These are phyloP conservation scores for Kodamaea leandrae DNA, from an alignment of 805 yeast genomes.

Conservation along the genomic window DNA sequence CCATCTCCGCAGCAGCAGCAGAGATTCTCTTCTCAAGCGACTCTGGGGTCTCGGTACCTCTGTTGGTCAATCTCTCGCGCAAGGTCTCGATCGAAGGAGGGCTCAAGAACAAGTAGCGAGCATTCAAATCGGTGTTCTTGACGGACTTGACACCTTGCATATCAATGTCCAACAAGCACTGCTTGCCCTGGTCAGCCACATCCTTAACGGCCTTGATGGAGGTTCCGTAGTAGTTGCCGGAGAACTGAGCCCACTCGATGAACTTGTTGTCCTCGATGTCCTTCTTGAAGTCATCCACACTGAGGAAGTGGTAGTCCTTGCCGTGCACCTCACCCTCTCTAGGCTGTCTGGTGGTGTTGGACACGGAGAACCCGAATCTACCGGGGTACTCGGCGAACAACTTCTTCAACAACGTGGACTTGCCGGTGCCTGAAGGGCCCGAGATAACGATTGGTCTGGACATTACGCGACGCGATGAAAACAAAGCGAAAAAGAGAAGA, in stretches of 20 bases:
- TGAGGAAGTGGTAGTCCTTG: constrained; percentile 81
- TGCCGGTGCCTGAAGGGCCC: constrained; percentile 97
- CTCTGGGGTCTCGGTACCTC: constrained; percentile 95
- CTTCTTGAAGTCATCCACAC: constrained; percentile 74
- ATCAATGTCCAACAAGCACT: constrained; percentile 93
- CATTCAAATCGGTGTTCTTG: constrained; percentile 76
- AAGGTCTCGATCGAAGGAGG: constrained; percentile 89
- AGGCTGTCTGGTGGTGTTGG: constrained; percentile 89
- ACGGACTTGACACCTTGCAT: constrained; percentile 98
- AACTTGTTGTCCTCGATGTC: constrained; percentile 74
- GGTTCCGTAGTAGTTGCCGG: constrained; percentile 97
- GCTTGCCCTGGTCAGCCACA: constrained; percentile 61
- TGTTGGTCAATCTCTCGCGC: constrained; percentile 68
- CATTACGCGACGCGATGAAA: constrained; percentile 14
- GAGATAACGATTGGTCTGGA: constrained; percentile 88
- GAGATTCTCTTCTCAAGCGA: constrained; percentile 76
- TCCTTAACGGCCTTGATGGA: constrained; percentile 80
- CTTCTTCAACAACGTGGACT: constrained; percentile 87
- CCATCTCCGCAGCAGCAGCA: constrained; percentile 88
- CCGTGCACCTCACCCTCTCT: constrained; percentile 91
- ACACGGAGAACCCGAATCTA: constrained; percentile 89
- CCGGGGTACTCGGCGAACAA: constrained; percentile 88
- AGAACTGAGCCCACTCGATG: constrained; percentile 97
- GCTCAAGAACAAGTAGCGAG: constrained; percentile 81
- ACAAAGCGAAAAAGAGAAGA: background rate